Evolutionary conservation across 2,329 filamentous ascomycete species (phyloP), one percentile per base, ranked within the genome.

Genomic region (Endoconidiophora laricicola): DNA sequence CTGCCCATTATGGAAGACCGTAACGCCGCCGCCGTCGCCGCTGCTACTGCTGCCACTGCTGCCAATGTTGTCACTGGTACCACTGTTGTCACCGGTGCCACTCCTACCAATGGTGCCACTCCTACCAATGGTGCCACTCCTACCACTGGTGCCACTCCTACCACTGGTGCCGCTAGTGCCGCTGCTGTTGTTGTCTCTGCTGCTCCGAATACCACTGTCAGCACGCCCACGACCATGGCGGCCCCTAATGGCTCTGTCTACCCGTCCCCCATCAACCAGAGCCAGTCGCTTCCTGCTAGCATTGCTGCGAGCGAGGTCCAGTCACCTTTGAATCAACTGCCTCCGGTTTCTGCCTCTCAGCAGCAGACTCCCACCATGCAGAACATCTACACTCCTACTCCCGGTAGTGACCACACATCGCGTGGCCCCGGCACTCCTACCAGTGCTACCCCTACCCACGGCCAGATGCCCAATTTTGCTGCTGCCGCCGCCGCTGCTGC

Each of bases 381-480:
- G 40, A 47, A 47, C n/a, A 16, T 53, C 47, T 53, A 50, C 26
- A 50, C 43, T 18, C 44, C 52, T 7, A 50, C 47, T 6, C 18
- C 48, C 7, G 43, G 40, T 18, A 53, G 44, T 33, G 52, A 53
- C 10, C 44, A 46, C 16, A 44, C 47, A 18, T 53, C 52, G 20
- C 52, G 52, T 29, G 52, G 47, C 16, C 52, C 52, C 22, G 52
- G 39, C 2, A 53, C 52, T 24, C 52, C 52, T 22, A 53, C 48
- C 10, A 50, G 47, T 37, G 52, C 39, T 22, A 50, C 47, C 23
- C 43, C 52, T 24, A 49, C 52, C 16, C 49, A 39, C 16, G 48
- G 52, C 2, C 52, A 53, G 39, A 53, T 53, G 52, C 52, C 52
- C 6, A 53, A 53, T 44, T 53, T 53, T 41, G 52, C 47, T 23